Percentiles rank a stretch among this genome's conserved stretches.
phyloP scores from a whole-genome alignment of 2,329 filamentous ascomycete genomes.

The Malbranchea cinnamomea region DNA sequence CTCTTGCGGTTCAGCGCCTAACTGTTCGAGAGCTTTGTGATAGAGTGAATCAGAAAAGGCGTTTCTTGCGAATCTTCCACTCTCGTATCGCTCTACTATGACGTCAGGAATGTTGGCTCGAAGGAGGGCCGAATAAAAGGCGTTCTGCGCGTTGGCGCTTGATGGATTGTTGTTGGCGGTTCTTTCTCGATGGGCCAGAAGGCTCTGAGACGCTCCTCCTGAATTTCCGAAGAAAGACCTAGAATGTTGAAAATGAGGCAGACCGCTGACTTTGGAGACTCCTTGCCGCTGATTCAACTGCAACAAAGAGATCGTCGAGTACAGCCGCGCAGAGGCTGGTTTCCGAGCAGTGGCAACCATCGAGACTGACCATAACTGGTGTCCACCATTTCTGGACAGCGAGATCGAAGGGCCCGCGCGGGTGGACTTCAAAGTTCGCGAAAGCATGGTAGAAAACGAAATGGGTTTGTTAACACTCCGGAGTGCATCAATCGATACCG shows the following conservation, averaged over 20 bases:
- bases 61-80: conserved; percentile 71
- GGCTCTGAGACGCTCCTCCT: conserved; percentile 33
- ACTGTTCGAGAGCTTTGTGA: conserved; percentile 52
- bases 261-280: conserved; percentile 12
- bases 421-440: conserved; percentile 12
- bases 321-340: conserved; percentile 14
- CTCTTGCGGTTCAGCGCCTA: conserved; percentile 26
- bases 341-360: not conserved
- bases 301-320: conserved; percentile 20
- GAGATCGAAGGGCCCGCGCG: conserved; percentile 13
- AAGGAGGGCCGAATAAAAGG: conserved; percentile 82
- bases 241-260: conserved; percentile 21
- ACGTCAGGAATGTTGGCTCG: conserved; percentile 90
- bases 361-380: not conserved
- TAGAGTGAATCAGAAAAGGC: conserved; percentile 64
- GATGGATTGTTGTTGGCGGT: conserved; percentile 83
- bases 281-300: conserved; percentile 15
- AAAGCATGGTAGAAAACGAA: conserved; percentile 7
- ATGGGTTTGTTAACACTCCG: not conserved
- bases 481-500: too few relatives aligned
- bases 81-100: conserved; percentile 77
- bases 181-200: conserved; percentile 76
- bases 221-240: conserved; percentile 26
- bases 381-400: conserved; percentile 6
- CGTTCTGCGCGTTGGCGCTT: conserved; percentile 77